Percentiles rank a stretch among this genome's conserved stretches.
Conservation (phyloP, 331 rosid genomes). For the Rosa hybrid region DNA sequence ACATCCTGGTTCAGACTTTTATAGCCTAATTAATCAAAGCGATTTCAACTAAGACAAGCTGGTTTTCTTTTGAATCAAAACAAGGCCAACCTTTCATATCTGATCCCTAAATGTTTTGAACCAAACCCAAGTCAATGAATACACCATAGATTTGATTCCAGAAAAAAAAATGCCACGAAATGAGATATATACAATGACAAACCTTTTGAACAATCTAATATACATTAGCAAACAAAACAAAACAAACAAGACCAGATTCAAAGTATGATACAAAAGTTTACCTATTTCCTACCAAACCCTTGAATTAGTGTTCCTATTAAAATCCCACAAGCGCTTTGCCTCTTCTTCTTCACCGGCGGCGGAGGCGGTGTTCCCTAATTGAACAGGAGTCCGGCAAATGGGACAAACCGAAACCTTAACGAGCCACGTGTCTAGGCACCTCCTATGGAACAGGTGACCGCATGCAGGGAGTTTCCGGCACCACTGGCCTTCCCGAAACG, state of each 20-base stretch:
- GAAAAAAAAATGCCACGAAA: not conserved
- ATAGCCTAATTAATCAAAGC: not conserved
- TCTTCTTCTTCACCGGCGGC: constrained; percentile 18
- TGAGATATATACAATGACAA: not conserved
- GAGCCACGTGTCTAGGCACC: constrained; percentile 80
- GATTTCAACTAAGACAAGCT: not conserved
- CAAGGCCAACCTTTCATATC: not conserved
- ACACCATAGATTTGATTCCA: no score
- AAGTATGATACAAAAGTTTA: constrained; percentile 26
- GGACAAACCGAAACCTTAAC: constrained; percentile 75
- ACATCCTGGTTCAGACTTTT: no score
- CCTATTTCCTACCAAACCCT: constrained; percentile 36
- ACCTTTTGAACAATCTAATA: not conserved
- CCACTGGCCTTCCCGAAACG: constrained; percentile 65
- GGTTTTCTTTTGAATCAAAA: not conserved
- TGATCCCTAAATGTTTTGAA: not conserved
- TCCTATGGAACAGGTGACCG: constrained; percentile 67
- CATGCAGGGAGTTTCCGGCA: constrained; percentile 65
- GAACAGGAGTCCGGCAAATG: constrained; percentile 71
- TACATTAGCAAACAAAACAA: constrained; percentile 20
- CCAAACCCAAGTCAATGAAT: not conserved
- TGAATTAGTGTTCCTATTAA: constrained; percentile 27
- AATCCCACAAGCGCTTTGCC: constrained; percentile 31
- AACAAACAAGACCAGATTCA: not conserved
- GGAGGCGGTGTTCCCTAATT: constrained; percentile 19